Evolutionary conservation across 495 filamentous ascomycete species (phyloP).

Genomic region (Entonaema liquescens): DNA sequence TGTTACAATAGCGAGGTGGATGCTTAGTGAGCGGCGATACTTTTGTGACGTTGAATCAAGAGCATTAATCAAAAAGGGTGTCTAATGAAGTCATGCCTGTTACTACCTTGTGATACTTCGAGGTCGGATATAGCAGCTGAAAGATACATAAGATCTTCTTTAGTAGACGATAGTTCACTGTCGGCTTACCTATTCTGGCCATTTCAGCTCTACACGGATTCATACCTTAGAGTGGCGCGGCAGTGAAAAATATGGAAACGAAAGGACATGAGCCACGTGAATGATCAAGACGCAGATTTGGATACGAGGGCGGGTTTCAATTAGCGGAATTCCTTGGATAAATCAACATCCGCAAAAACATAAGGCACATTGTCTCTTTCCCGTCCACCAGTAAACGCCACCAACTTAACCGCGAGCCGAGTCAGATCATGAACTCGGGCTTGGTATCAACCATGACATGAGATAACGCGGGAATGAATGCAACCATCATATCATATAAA

Average conservation of each 20-base stretch:
- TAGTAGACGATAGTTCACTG: slow-evolving; percentile 14
- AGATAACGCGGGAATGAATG: neutral
- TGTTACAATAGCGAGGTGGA: neutral
- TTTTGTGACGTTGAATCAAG: neutral
- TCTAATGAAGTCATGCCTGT: neutral
- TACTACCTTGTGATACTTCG: no score
- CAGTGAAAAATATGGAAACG: neutral
- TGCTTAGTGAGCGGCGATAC: neutral
- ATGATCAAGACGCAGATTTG: slow-evolving; percentile 1
- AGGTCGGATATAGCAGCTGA: slow-evolving; percentile 17
- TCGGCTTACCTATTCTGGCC: slow-evolving; percentile 30
- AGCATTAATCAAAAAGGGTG: neutral
- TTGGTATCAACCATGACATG: slow-evolving; percentile 6
- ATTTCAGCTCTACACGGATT: slow-evolving; percentile 26
- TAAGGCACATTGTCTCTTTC: slow-evolving; percentile 26
- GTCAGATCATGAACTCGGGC: slow-evolving; percentile 2
- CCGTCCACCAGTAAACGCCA: slow-evolving; percentile 26
- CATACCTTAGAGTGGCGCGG: slow-evolving; percentile 6
- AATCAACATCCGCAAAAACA: slow-evolving; percentile 6
- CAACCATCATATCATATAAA: neutral
- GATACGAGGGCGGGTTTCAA: neutral
- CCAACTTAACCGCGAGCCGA: slow-evolving; percentile 12
- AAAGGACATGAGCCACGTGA: neutral
- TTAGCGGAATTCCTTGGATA: neutral
- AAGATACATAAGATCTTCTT: slow-evolving; percentile 3